Percentiles rank a stretch among this genome's conserved stretches.
Evolutionary conservation across 1,139 yeast species (phyloP).

Genomic region (Arxiozyma telluris): DNA sequence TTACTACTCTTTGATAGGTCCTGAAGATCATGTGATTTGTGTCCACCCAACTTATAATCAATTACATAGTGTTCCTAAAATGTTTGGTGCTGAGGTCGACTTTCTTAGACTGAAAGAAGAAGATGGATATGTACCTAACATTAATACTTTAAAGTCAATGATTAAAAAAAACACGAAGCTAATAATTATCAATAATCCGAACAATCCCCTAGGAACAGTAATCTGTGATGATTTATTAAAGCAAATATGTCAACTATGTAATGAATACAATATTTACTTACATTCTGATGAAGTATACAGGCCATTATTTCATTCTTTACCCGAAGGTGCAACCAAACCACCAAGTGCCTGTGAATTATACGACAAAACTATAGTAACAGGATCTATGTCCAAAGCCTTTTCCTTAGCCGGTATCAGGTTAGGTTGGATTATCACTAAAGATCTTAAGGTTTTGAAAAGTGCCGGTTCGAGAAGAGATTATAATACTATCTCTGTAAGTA

Average conservation of each 20-base stretch:
- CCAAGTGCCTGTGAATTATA: constrained; percentile 39
- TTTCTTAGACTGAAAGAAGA: constrained; percentile 32
- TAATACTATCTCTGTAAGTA: constrained; percentile 44
- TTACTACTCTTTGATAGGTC: constrained; percentile 40
- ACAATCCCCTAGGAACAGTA: constrained; percentile 48
- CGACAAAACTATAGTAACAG: constrained; percentile 40
- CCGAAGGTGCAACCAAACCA: constrained; percentile 25
- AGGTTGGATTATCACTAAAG: constrained; percentile 44
- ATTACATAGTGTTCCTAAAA: constrained; percentile 41
- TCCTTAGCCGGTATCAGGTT: constrained; percentile 47
- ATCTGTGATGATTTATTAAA: constrained; percentile 33
- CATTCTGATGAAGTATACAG: constrained; percentile 51
- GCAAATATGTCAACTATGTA: constrained; percentile 37
- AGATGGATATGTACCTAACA: constrained; percentile 35
- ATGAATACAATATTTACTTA: constrained; percentile 32
- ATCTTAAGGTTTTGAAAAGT: constrained; percentile 30
- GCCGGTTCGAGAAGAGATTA: constrained; percentile 42
- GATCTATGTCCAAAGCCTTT: constrained; percentile 48
- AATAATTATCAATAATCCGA: constrained; percentile 45
- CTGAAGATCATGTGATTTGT: constrained; percentile 43
- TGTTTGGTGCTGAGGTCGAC: constrained; percentile 41
- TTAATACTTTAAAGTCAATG: constrained; percentile 31
- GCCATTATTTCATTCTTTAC: constrained; percentile 41
- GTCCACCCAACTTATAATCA: constrained; percentile 49
- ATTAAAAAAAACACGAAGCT: constrained; percentile 36